Base-by-base conservation (phyloP, 2,329 filamentous ascomycete species). In the Allantophomopsis lycopodina region DNA sequence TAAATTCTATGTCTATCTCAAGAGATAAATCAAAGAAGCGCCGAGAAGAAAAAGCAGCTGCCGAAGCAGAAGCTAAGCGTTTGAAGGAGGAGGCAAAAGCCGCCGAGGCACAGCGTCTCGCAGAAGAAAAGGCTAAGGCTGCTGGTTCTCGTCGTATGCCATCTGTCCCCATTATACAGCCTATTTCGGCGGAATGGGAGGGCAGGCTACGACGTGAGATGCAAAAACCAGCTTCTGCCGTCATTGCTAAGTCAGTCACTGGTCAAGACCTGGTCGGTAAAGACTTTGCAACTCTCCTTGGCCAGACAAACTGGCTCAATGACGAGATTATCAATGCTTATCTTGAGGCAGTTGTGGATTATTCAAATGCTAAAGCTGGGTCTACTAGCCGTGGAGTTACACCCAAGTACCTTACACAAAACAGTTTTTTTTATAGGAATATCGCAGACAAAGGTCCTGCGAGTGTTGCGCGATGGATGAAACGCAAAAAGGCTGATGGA, bases 281-380 rank as follows among this genome's bases (percentile, higher is more conserved):
- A 39, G 79, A 84, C 51, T 79, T 86, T 49, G 62, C 60, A n/a
- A 79, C 69, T 36, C 59, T 87, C 7, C 64, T 79, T 13, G 62
- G 63, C 14, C 55, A 61, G 7, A 64, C 59, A 1, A 65, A 64
- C 20, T 89, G 83, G 83, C 67, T 89, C 6, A 87, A 88, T 46
- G 83, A 88, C 54, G 78, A 83, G 48, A 73, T 82, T 38, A 73
- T 89, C 48, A 83, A 85, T 48, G 72, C 73, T 12, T 73, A 73
- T 36, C 64, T 86, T 18, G 59, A 68, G 20, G 71, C 74, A 51
- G 60, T 86, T 12, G 74, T 77, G 36, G 62, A 66, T 13, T 68
- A 67, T 37, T 60, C 77, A 50, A 80, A 81, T 52, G 59, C 65
- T 42, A 60, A 67, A 23, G 68, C 66, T 20, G 75, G 75, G 18